Evolutionary conservation across 352 stramenopile species (phyloP), one percentile per base, ranked within the genome.

Genomic region (Globisporangium acanthophoron): DNA sequence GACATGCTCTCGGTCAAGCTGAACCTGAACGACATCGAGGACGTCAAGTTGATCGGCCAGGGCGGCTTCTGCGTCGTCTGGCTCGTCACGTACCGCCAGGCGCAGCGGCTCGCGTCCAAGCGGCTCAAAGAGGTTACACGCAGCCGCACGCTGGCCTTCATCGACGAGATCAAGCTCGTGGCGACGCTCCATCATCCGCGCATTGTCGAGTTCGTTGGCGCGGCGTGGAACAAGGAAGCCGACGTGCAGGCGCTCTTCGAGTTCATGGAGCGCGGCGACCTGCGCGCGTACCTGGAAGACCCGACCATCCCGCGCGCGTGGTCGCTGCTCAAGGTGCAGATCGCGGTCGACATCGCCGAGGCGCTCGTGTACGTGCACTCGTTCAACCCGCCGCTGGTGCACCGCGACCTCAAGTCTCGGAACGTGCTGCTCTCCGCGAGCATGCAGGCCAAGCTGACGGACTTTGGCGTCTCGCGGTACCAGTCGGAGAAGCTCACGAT

Each of bases 351-450:
- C 21, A 29, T 79, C 0, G 56, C 66, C 12, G 72, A 82, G 45
- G 73, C 73, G 5, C 63, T 82, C 8, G 73, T 82, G 21, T 82
- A 79, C 54, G 43, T 82, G 40, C 73, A 82, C 50, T 79, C 73
- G 49, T 78, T 82, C 51, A 64, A 60, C 13, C 70, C 64, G 12
- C 67, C 73, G 12, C 52, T 78, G 0, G 65, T 76, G n/a, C 73
- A 82, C 47, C 69, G 66, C 27, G 71, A 76, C 24, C 58, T 83
- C 9, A 80, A 77, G 51, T 76, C 71, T 6, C 64, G 66, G 5
- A 78, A 83, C 44, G 61, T 83, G 46, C 52, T 83, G 40, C 58
- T 89, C 1, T 43, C 37, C 11, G 12, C 37, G 37, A 18, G 3
- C 1, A 18, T 18, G 37, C 12, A 43, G 4, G 73, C 75, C 0